Evolutionary conservation across 75 land plant species (phyloP).

Genomic region (Selaginella moellendorffii): DNA sequence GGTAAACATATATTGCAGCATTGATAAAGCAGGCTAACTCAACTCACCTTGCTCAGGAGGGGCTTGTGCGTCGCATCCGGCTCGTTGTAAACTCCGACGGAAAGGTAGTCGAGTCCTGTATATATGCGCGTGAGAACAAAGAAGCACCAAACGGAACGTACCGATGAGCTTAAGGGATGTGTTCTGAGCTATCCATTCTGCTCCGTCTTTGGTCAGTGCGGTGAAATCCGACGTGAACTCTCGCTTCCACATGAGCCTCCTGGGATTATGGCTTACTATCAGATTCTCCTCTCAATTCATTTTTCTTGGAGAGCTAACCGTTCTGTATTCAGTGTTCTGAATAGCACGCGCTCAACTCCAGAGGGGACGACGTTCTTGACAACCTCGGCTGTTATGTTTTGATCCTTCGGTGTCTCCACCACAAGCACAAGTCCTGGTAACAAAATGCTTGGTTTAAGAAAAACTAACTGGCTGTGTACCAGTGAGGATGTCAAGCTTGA

Average conservation of each 20-base stretch:
- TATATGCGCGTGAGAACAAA: no score
- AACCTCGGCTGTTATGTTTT: constrained; percentile 82
- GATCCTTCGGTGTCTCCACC: constrained; percentile 88
- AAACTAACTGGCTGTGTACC: constrained; percentile 28
- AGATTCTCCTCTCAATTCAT: neutral
- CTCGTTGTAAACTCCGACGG: constrained; percentile 66
- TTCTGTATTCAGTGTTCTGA: constrained; percentile 81
- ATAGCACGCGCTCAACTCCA: constrained; percentile 76
- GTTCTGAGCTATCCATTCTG: constrained; percentile 74
- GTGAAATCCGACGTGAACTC: constrained; percentile 64
- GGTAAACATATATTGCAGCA: neutral
- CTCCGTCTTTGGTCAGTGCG: constrained; percentile 79
- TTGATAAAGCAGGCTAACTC: no score
- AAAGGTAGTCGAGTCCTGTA: constrained; percentile 83
- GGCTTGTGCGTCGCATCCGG: constrained; percentile 43
- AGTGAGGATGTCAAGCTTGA: constrained; percentile 53
- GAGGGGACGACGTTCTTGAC: constrained; percentile 58
- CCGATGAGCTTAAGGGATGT: constrained; percentile 86
- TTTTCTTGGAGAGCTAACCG: constrained; percentile 27
- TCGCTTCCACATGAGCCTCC: constrained; percentile 74
- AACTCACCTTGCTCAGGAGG: constrained; percentile 35
- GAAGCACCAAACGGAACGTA: no score
- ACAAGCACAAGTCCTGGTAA: constrained; percentile 58
- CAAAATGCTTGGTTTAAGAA: constrained; percentile 1
- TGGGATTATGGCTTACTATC: constrained; percentile 12